Evolutionary conservation across 805 yeast species (phyloP), one percentile per base, ranked within the genome.

Genomic region (Spathaspora boniae): DNA sequence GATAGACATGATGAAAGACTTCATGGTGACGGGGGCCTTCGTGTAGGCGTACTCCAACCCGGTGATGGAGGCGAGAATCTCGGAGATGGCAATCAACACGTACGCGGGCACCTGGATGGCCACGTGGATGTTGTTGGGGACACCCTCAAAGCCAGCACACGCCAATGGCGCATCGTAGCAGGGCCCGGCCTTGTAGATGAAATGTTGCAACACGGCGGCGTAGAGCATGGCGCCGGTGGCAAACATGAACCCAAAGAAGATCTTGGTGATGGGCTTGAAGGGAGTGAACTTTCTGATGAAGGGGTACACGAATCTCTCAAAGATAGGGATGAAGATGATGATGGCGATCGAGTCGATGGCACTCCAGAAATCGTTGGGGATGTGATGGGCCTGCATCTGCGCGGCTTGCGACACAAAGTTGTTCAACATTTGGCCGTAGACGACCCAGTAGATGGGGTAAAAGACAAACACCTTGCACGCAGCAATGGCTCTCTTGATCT

Each of bases 21-120:
- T 77, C 84, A 78, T 78, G 33, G 72, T 62, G 6, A 70, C 71
- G 27, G 93, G 93, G 5, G 93, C 91, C 64, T 84, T 81, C 18
- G 88, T 78, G 63, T 82, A 85, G 14, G 94, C 94, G 53, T 82
- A 83, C 63, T 85, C 93, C 47, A 82, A 73, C 48, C 91, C 93
- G 16, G 93, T 83, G 48, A 83, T 76, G 35, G 85, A 80, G 21
- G 89, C 88, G 47, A 85, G 74, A 45, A 84, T 83, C 60, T 85
- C 94, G 12, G 88, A 76, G 36, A 82, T 54, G 9, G 85, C 91
- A 58, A 82, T 78, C 44, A 85, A 62, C 28, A 82, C 71, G 58
- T 84, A 85, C 4, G 87, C 82, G 12, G 82, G 82, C n/a, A 65
- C 67, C 62, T 83, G 89, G 42, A 78, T 66, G 45, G 85, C 86